A percentile compares a stretch with the other conserved stretches of the same genome.
Evolutionary conservation across 1,284 basidiomycete genomes (phyloP).

Genomic region (Malassezia pachydermatis): DNA sequence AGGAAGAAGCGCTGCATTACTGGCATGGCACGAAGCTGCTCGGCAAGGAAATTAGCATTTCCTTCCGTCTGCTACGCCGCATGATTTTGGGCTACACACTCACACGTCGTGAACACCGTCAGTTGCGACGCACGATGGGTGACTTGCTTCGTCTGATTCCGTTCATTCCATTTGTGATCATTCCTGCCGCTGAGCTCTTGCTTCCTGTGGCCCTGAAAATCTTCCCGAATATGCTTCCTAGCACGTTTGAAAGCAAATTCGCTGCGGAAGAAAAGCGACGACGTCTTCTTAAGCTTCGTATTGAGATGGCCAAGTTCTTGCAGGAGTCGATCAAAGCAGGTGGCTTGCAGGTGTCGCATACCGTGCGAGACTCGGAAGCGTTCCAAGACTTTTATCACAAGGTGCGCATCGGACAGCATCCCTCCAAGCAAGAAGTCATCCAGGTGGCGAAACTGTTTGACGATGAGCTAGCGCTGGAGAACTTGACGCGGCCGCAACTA

Average conservation of each 20-base stretch:
- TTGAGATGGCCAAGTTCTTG: constrained; percentile 99
- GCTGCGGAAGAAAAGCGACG: constrained; percentile 78
- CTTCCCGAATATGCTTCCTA: constrained; percentile 97
- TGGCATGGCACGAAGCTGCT: constrained; percentile 93
- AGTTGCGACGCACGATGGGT: constrained; percentile 83
- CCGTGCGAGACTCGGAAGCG: constrained; percentile 83
- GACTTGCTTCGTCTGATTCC: constrained; percentile 86
- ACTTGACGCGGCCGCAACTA: constrained; percentile 88
- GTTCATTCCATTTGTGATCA: constrained; percentile 85
- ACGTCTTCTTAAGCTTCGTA: constrained; percentile 80
- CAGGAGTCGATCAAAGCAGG: constrained; percentile 94
- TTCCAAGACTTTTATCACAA: constrained; percentile 99
- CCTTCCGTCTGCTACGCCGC: constrained; percentile 75
- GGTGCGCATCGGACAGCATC: constrained; percentile 88
- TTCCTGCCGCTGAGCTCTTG: constrained; percentile 97
- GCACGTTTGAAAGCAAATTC: constrained; percentile 95
- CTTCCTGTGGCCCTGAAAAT: constrained; percentile 90
- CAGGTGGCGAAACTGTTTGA: constrained; percentile 93
- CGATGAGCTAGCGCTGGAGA: constrained; percentile 94
- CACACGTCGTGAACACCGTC: constrained; percentile 84
- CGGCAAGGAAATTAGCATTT: constrained; percentile 87
- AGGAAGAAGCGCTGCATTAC: constrained; percentile 91
- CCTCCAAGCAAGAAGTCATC: constrained; percentile 76
- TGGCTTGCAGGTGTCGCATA: constrained; percentile 66
- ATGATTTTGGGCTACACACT: constrained; percentile 80